phyloP scores from a whole-genome alignment of 805 yeast genomes.

The Saccharomyces paradoxus region DNA sequence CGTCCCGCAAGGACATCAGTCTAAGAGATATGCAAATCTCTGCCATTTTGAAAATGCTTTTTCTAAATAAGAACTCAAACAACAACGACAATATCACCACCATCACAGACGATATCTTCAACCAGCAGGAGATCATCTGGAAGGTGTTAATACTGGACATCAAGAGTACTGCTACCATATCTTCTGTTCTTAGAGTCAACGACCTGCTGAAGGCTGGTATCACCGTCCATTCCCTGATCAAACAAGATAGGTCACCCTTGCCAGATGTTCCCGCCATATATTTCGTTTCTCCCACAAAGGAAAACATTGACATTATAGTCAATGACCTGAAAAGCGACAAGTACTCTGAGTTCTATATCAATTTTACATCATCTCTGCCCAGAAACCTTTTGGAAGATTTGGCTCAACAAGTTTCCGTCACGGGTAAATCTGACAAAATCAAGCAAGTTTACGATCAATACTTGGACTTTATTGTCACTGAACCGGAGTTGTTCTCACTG shows the following conservation, averaged over 20 bases:
- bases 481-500: conserved; percentile 79
- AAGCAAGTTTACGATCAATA: conserved; percentile 93
- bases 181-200: conserved; percentile 86
- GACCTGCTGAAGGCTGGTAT: conserved; percentile 86
- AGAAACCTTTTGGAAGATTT: conserved; percentile 80
- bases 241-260: conserved; percentile 65
- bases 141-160: conserved; percentile 79
- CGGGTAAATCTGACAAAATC: conserved; percentile 63
- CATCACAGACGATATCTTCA: conserved; percentile 41
- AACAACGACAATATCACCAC: conserved; percentile 30
- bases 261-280: conserved; percentile 94
- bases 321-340: conserved; percentile 66
- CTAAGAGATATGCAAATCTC: conserved; percentile 37
- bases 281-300: conserved; percentile 80
- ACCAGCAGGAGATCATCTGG: conserved; percentile 73
- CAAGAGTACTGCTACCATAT: conserved; percentile 74
- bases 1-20: conserved; percentile 19
- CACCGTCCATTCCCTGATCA: conserved; percentile 76
- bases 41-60: conserved; percentile 73
- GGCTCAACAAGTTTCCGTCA: conserved; percentile 69
- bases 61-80: conserved; percentile 59
- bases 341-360: conserved; percentile 73
- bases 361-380: conserved; percentile 73
- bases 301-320: conserved; percentile 60
- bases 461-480: conserved; percentile 84